These are phyloP conservation scores for Naganishia albida DNA, from an alignment of 1,284 basidiomycete species.

Conservation along the genomic window DNA sequence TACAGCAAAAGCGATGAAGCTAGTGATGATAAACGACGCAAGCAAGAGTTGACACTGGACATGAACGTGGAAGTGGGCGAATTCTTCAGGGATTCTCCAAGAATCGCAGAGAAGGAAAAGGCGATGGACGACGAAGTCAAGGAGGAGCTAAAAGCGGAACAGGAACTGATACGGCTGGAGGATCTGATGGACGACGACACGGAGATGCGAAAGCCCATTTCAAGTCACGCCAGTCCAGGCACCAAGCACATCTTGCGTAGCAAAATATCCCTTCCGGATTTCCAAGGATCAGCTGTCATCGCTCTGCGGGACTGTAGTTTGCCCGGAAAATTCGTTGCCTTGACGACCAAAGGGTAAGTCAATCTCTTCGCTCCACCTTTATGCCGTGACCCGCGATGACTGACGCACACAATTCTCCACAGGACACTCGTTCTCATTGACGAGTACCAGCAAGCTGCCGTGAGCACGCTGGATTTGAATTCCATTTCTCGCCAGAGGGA, in stretches of 20 bases:
- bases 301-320: conserved; percentile 4
- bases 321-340: conserved; percentile 16
- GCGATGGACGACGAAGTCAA: conserved; percentile 25
- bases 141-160: conserved; percentile 30
- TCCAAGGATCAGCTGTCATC: conserved; percentile 3
- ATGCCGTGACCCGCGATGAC: not conserved
- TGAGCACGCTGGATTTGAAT: conserved; percentile 8
- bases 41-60: conserved; percentile 7
- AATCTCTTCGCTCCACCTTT: too few species aligned
- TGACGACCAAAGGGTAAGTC: conserved; percentile 22
- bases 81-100: conserved; percentile 20
- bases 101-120: conserved; percentile 24
- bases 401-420: not conserved
- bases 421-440: conserved; percentile 14
- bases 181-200: conserved; percentile 18
- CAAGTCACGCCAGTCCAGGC: not conserved
- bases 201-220: not conserved
- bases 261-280: conserved; percentile 5
- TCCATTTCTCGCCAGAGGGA: conserved; percentile 19
- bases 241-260: conserved; percentile 7
- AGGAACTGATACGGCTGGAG: conserved; percentile 24
- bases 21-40: conserved; percentile 10
- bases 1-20: conserved; percentile 27
- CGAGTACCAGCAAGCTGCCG: conserved; percentile 6
- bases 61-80: conserved; percentile 26